Evolutionary conservation across 768 basidiomycete genomes (phyloP).

Genomic region (Rhodotorula toruloides): DNA sequence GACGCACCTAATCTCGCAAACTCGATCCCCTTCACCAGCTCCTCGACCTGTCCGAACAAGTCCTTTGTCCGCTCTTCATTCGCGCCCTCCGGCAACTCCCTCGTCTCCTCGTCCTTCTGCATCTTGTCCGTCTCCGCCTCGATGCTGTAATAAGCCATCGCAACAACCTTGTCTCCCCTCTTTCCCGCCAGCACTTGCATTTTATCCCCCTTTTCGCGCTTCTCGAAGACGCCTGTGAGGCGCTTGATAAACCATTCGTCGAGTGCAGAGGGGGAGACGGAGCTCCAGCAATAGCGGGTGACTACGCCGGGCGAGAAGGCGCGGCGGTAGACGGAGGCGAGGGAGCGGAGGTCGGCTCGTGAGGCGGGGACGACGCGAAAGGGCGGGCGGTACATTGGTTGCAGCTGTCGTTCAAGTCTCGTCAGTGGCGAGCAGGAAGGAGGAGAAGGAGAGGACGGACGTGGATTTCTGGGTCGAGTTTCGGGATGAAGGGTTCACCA

Average conservation of each 20-base stretch:
- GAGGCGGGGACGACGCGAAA: neutral
- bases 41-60: neutral
- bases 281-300: conserved; percentile 6
- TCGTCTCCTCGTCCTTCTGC: neutral
- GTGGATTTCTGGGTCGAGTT: neutral
- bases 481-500: neutral
- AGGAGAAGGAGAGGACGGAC: neutral
- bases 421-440: too few species aligned
- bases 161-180: conserved; percentile 3
- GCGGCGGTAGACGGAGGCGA: neutral
- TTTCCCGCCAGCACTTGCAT: neutral
- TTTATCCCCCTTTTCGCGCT: neutral
- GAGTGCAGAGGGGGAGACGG: neutral
- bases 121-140: neutral
- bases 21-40: neutral
- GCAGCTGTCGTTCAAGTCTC: neutral
- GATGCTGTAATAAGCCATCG: neutral
- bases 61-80: neutral
- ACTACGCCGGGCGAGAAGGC: neutral
- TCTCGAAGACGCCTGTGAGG: neutral
- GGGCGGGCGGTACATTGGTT: conserved; percentile 8
- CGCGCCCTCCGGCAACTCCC: neutral
- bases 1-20: neutral
- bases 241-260: neutral
- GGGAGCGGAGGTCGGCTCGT: neutral